Evolutionary conservation across 1,284 basidiomycete species (phyloP), one percentile per base, ranked within the genome.

Genomic region (Leccinum solheimii): DNA sequence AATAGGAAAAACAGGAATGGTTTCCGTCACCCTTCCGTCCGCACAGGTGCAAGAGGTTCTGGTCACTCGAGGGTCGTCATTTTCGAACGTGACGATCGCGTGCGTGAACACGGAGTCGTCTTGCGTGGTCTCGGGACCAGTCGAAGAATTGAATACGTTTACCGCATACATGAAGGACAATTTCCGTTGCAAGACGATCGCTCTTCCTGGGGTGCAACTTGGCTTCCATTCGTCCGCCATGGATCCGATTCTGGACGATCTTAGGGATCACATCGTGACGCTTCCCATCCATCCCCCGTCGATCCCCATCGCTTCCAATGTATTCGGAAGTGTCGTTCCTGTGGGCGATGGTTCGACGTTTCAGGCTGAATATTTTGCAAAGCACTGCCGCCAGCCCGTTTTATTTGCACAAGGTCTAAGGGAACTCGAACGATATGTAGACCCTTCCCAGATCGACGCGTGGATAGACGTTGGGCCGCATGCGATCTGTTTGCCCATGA

Each of bases 401-500:
- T 77, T 75, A 19, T 89, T 91, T 63, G 75, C 79, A 6, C 75
- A 78, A 40, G 83, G 83, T 13, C 70, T 89, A 3, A 70, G 69
- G 14, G 72, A 78, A 2, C 75, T 86, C 7, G 43, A 78, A 3
- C 60, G 72, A 4, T 64, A 62, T 13, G 43, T 73, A 5, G 74
- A 71, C 19, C 66, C 76, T 36, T 56, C 68, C 27, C 62, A 68
- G 7, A 69, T 80, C 14, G 76, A 77, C n/a, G 77, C 77, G 0
- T 90, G 84, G 83, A 78, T 91, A 7, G 88, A 91, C 69, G 78
- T 90, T 45, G 85, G 88, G 5, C 86, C 88, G 10, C 85, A 88
- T 65, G 75, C 83, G 0, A 80, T 80, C 3, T 80, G 80, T 19
- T 72, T 88, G 3, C 81, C 86, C 0, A 83, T 88, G 80, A 67